These are phyloP conservation scores for Zygotorulaspora florentina DNA, from an alignment of 805 yeast genomes.

Conservation along the genomic window DNA sequence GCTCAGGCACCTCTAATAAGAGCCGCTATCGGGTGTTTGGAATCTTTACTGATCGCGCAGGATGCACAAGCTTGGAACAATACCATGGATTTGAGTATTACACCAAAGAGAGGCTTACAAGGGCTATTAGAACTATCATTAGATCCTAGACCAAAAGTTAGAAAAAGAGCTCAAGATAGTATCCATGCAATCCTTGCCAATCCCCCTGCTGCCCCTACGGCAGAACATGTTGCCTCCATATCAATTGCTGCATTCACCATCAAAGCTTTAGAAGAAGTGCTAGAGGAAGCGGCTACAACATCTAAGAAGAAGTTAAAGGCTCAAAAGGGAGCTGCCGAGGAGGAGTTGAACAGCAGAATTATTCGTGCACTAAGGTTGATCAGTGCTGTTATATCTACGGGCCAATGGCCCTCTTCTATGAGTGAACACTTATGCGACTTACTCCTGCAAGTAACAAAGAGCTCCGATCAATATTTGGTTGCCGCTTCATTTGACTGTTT, in stretches of 20 bases:
- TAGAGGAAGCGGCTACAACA: constrained; percentile 38
- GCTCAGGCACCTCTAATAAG: constrained; percentile 78
- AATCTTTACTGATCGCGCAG: constrained; percentile 72
- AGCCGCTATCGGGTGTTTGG: constrained; percentile 83
- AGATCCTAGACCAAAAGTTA: constrained; percentile 90
- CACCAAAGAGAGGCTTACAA: constrained; percentile 74
- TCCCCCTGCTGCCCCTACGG: constrained; percentile 72
- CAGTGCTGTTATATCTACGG: constrained; percentile 63
- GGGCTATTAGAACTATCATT: constrained; percentile 74
- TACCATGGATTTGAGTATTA: constrained; percentile 43
- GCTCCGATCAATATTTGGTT: constrained; percentile 82
- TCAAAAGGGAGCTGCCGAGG: constrained; percentile 43
- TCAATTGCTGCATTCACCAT: constrained; percentile 67
- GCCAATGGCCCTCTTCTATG: constrained; percentile 75
- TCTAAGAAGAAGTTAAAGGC: constrained; percentile 34
- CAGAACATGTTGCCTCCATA: constrained; percentile 73
- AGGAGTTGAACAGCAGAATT: constrained; percentile 43
- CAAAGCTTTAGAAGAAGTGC: constrained; percentile 45
- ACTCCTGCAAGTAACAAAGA: constrained; percentile 68
- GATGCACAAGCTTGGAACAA: constrained; percentile 75
- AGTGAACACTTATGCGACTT: constrained; percentile 72
- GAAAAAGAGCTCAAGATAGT: constrained; percentile 93
- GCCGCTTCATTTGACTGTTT: constrained; percentile 79
- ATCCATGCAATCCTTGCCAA: constrained; percentile 56
- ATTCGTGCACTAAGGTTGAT: constrained; percentile 77